Evolutionary conservation across 148 eudicot genomes (phyloP).

Genomic region (Rhododendron ovatum): DNA sequence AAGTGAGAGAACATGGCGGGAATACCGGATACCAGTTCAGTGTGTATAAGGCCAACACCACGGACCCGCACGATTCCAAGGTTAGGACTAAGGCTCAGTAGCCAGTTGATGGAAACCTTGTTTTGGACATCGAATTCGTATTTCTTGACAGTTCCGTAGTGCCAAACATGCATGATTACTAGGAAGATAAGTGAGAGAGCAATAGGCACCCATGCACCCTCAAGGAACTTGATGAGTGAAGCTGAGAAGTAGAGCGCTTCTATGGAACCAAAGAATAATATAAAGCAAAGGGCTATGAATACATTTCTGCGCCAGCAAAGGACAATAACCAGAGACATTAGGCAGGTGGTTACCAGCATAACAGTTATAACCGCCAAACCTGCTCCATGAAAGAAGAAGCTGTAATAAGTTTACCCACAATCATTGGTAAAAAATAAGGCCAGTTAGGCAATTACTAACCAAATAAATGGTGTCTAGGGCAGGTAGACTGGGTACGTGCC

Average conservation of each 20-base stretch:
- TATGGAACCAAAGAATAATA: slow-evolving; percentile 83
- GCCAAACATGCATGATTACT: slow-evolving; percentile 75
- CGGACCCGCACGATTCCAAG: slow-evolving; percentile 83
- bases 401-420: background rate
- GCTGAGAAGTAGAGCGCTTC: slow-evolving; percentile 97
- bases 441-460: background rate
- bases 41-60: slow-evolving; percentile 84
- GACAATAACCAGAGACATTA: slow-evolving; percentile 93
- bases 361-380: slow-evolving; percentile 95
- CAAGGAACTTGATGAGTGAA: slow-evolving; percentile 85
- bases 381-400: slow-evolving; percentile 24
- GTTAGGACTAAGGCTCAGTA: slow-evolving; percentile 72
- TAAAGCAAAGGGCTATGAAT: slow-evolving; percentile 55
- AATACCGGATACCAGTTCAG: slow-evolving; percentile 94
- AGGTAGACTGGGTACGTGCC: background rate
- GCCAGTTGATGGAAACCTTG: slow-evolving; percentile 92
- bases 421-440: background rate
- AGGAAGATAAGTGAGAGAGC: slow-evolving; percentile 75
- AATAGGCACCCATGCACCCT: slow-evolving; percentile 94
- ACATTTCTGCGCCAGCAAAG: slow-evolving; percentile 75
- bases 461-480: background rate
- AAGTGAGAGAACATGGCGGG: slow-evolving; percentile 96
- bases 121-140: slow-evolving; percentile 90
- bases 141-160: slow-evolving; percentile 80
- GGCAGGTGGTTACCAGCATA: slow-evolving; percentile 92